phyloP scores from a whole-genome alignment of 148 eudicot species.

The Silene latifolia region DNA sequence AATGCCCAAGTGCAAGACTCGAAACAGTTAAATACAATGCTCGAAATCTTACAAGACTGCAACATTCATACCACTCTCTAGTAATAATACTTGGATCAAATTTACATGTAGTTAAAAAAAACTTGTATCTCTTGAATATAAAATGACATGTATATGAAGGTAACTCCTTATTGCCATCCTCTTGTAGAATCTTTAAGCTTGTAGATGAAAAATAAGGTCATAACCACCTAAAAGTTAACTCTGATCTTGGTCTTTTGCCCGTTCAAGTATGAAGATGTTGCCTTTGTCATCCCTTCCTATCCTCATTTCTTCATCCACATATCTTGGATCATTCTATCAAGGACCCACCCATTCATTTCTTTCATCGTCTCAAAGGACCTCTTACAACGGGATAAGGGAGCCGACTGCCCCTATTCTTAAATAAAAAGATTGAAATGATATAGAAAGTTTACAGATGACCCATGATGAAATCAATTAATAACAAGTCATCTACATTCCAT shows the following conservation, averaged over 20 bases:
- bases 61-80: no score
- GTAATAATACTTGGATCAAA: background rate
- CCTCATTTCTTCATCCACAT: conserved; percentile 66
- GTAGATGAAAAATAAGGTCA: background rate
- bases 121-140: background rate
- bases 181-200: background rate
- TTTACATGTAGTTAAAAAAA: background rate
- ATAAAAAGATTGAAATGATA: no score
- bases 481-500: no score
- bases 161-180: background rate
- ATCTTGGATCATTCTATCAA: conserved; percentile 45
- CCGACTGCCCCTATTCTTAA: background rate
- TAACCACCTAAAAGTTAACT: background rate
- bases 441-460: no score
- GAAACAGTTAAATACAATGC: no score
- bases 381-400: no score
- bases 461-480: no score
- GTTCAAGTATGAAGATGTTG: conserved; percentile 71
- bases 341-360: conserved; percentile 15
- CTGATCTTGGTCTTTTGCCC: conserved; percentile 26
- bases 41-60: no score
- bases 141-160: conserved; percentile 17
- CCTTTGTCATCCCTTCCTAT: conserved; percentile 87
- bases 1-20: no score
- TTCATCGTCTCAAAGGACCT: background rate